Percentiles rank a stretch among this genome's conserved stretches.
These are phyloP conservation scores for Aspergillus sp. DNA, from an alignment of 2,329 filamentous ascomycete species.

Conservation along the genomic window DNA sequence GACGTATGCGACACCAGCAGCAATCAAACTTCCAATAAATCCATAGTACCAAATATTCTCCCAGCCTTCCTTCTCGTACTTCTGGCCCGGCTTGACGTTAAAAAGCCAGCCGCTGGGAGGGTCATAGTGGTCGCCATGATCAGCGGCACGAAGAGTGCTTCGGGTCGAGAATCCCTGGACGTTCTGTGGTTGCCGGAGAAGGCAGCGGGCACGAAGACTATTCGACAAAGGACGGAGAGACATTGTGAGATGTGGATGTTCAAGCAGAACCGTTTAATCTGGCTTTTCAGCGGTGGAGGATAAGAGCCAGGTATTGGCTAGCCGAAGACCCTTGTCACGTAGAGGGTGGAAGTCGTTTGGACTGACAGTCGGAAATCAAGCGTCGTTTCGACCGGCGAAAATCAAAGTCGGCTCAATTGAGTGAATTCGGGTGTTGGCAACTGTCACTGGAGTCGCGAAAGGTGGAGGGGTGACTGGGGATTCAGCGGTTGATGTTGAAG, in stretches of 20 bases:
- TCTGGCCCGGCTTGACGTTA: constrained; percentile 90
- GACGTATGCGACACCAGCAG: constrained; percentile 75
- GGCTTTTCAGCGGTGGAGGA: constrained; percentile 4
- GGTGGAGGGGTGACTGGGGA: constrained; percentile 24
- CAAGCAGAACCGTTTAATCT: background rate
- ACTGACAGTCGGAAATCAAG: constrained; percentile 1
- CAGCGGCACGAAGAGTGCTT: constrained; percentile 37
- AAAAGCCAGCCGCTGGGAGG: constrained; percentile 89
- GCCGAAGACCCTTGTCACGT: constrained; percentile 12
- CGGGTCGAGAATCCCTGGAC: constrained; percentile 37
- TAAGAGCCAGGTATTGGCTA: constrained; percentile 14
- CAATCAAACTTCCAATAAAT: constrained; percentile 70
- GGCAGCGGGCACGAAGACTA: constrained; percentile 34
- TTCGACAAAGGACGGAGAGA: constrained; percentile 34
- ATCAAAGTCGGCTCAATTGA: constrained; percentile 21
- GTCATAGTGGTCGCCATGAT: constrained; percentile 77
- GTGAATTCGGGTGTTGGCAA: constrained; percentile 9
- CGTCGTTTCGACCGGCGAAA: constrained; percentile 8
- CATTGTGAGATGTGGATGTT: constrained; percentile 27
- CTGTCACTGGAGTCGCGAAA: constrained; percentile 16
- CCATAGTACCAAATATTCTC: constrained; percentile 82
- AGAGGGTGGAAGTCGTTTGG: constrained; percentile 8
- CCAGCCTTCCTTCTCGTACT: constrained; percentile 95
- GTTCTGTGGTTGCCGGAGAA: constrained; percentile 31
- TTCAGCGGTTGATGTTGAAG: constrained; percentile 32